Percentiles rank a stretch among this genome's conserved stretches.
These are phyloP conservation scores for Micromonas pusilla DNA, from an alignment of 139 green algal species.

Conservation along the genomic window DNA sequence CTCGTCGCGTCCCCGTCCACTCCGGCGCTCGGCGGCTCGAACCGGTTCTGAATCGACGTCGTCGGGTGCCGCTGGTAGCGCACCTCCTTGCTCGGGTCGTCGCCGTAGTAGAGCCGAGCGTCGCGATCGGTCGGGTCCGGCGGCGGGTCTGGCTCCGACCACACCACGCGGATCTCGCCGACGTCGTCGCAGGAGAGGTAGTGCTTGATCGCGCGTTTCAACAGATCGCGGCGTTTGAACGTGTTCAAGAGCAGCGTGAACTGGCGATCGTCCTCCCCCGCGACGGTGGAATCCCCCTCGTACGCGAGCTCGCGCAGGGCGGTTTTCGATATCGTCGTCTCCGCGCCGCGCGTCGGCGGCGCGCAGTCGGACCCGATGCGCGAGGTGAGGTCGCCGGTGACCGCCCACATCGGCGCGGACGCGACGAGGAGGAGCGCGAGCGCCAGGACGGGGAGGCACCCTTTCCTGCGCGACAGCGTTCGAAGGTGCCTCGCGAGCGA, in stretches of 20 bases:
- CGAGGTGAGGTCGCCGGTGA: too few species aligned
- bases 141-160: slow-evolving; percentile 37
- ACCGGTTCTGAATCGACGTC: slow-evolving; percentile 29
- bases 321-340: too few species aligned
- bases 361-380: too few species aligned
- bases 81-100: slow-evolving; percentile 29
- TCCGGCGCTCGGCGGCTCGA: slow-evolving; percentile 35
- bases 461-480: too few species aligned
- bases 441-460: too few species aligned
- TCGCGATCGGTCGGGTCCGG: neutral
- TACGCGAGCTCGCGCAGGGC: too few species aligned
- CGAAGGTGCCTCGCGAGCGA: too few species aligned
- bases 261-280: neutral
- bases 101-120: slow-evolving; percentile 13
- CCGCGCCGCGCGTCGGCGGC: too few species aligned
- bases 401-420: too few species aligned
- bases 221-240: slow-evolving; percentile 39
- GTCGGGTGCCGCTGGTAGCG: slow-evolving; percentile 40
- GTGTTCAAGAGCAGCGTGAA: slow-evolving; percentile 52
- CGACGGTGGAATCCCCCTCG: too few species aligned
- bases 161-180: slow-evolving; percentile 42
- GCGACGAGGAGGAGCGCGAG: too few species aligned
- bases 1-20: too few species aligned
- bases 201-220: slow-evolving; percentile 39
- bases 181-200: slow-evolving; percentile 41